Evolutionary conservation across 108 stramenopile genomes (phyloP), one percentile per base, ranked within the genome.

Genomic region (Poteriospumella lacustris): DNA sequence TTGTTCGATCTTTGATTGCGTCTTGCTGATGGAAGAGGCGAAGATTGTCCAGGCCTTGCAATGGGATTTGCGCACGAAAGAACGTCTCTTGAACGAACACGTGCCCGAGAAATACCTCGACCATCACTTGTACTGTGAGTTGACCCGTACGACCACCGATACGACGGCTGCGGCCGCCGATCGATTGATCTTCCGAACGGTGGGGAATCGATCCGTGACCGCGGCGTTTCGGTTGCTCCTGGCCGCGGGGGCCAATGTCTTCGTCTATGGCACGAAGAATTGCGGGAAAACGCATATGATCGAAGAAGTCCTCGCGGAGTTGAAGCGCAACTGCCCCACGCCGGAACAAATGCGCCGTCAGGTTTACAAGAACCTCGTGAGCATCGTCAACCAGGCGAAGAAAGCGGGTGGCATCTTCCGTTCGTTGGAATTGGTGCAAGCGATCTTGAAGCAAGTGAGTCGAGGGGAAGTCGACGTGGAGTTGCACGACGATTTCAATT

Each of bases 261-360:
- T 73, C 26, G 9, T 73, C n/a, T 15, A 26, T 52, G 70, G 70
- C 5, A n/a, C 5, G 24, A 15, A 44, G 3, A 34, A 34, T 33
- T 26, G 44, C 36, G 70, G 70, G 3, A 73, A 73, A 73, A 52
- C 70, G 12, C 36, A 56, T 26, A 42, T 73, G 19, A 56, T 56
- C 9, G 3, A 56, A 26, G 47, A 24, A 24, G 42, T 38, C 12
- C 31, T 73, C 26, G 28, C 38, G 12, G 3, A 73, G 26, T 29
- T 73, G 12, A 3, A 24, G 33, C 70, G 42, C 26, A 38, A 73
- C 5, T 34, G 12, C 70, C 70, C 70, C 15, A 34, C 44, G 5
- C 70, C 70, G 5, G 5, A 3, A 26, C 26, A 44, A 9, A 5
- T 73, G 5, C 36, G 70, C 15, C 5, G n/a, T 5, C 44, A 42